These are phyloP conservation scores for Penicillium sp. DNA, from an alignment of 2,329 filamentous ascomycete genomes.

Conservation along the genomic window DNA sequence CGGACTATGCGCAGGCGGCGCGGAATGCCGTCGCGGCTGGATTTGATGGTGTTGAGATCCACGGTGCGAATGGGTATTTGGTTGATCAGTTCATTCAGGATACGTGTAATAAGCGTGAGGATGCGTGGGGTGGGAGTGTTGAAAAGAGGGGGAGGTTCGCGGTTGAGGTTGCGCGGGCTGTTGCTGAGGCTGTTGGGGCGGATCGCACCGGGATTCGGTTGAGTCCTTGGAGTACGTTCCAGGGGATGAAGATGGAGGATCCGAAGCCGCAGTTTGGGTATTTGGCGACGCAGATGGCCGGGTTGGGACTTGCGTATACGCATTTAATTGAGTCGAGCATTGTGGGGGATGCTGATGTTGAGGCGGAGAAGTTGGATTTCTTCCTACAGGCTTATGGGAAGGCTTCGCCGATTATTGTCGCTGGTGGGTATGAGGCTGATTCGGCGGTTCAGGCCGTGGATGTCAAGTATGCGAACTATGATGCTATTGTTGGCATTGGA, in stretches of 20 bases:
- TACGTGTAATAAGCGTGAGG: conserved; percentile 49
- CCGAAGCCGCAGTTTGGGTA: conserved; percentile 64
- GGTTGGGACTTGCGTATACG: conserved; percentile 59
- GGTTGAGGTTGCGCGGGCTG: conserved; percentile 50
- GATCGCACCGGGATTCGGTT: conserved; percentile 49
- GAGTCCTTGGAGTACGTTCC: conserved; percentile 45
- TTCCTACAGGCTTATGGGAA: conserved; percentile 45
- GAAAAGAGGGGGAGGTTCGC: conserved; percentile 50
- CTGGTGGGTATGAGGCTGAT: conserved; percentile 48
- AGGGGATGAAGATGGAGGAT: conserved; percentile 59
- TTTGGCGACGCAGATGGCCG: conserved; percentile 53
- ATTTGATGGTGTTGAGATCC: conserved; percentile 55
- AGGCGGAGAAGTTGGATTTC: conserved; percentile 44
- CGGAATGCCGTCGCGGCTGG: conserved; percentile 56
- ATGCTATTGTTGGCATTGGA: conserved; percentile 43
- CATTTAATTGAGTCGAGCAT: conserved; percentile 62
- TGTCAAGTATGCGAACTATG: conserved; percentile 30
- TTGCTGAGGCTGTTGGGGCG: conserved; percentile 47
- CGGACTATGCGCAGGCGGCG: conserved; percentile 48
- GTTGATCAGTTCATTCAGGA: conserved; percentile 54
- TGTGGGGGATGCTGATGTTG: conserved; percentile 28
- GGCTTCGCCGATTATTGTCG: conserved; percentile 51
- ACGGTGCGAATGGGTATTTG: conserved; percentile 53
- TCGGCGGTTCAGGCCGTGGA: conserved; percentile 42
- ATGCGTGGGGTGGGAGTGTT: conserved; percentile 54